Evolutionary conservation across 768 basidiomycete species (phyloP), one percentile per base, ranked within the genome.

Genomic region (Xerocomellus intermedius): DNA sequence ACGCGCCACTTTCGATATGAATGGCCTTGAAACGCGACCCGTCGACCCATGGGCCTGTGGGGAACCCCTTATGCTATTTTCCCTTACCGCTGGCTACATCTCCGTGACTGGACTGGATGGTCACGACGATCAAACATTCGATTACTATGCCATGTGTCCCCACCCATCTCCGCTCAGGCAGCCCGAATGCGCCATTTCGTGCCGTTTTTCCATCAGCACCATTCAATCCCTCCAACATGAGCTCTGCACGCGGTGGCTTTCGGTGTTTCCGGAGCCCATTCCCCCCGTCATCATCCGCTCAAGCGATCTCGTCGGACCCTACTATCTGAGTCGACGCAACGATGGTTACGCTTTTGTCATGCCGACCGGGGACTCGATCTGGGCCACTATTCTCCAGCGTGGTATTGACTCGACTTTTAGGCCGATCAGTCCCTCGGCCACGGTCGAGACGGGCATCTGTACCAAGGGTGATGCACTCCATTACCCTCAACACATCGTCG

Each of bases 201-300:
- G 49, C 16, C 8, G 3, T 13, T 70, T 57, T 44, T 21, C 62
- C 0, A 48, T 64, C 21, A 22, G 33, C 9, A 13, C 47, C 22
- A 42, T 69, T 16, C n/a, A 52, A 21, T 19, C 16, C 17, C 24
- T 69, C 12, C 68, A 55, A 24, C 12, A 12, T 1, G 52, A 49
- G 5, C 50, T 70, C 12, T 8, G 8, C n/a, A 10, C 1, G 2
- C 21, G 50, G 17, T 64, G 58, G 57, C 24, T 3, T 19, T 33
- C 13, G 4, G 64, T 61, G 0, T 55, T 32, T 47, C 69, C 64
- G 6, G 0, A 35, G 1, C 69, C 68, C 3, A 59, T 69, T 5
- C 69, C 65, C 0, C 49, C 55, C 7, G 44, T 69, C 24, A 53
- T 71, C 6, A 24, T 69, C 38, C 59, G 58, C 8, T 9, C 19